A percentile compares a stretch with the other conserved stretches of the same genome.
phyloP scores from a whole-genome alignment of 257 asterid species.

The Capsicum pubescens region DNA sequence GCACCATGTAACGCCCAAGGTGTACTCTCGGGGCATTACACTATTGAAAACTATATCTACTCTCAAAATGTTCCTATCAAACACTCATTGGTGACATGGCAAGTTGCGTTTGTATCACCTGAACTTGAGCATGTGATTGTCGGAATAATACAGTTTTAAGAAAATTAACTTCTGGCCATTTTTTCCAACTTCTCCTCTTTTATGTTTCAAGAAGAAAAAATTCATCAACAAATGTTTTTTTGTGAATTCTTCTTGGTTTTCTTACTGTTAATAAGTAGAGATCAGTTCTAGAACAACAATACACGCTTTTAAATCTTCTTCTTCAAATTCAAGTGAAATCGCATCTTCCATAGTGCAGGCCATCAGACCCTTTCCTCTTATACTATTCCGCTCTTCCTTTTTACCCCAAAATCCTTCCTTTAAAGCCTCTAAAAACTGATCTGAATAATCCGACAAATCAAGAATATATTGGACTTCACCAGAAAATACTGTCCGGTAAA shows the following conservation, averaged over 20 bases:
- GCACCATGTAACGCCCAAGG: too few species aligned
- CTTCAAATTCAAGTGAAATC: background rate
- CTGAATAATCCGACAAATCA: background rate
- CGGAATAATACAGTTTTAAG: background rate
- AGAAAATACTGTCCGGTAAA: background rate
- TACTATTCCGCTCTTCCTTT: background rate
- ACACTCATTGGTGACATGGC: background rate
- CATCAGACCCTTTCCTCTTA: conserved; percentile 8
- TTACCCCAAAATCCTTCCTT: background rate
- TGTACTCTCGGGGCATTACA: too few species aligned
- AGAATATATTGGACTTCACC: background rate
- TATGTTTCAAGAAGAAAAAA: conserved; percentile 5
- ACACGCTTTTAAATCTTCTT: background rate
- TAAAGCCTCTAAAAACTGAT: background rate
- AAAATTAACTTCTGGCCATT: background rate
- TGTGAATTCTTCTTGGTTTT: background rate
- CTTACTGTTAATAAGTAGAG: background rate
- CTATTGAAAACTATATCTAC: background rate
- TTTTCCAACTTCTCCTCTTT: background rate
- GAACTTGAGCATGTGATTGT: background rate
- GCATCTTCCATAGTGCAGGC: background rate
- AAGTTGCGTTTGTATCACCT: background rate
- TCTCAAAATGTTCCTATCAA: background rate
- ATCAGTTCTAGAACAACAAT: background rate
- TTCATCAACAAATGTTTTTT: background rate